These are phyloP conservation scores for Pythium insidiosum DNA, from an alignment of 352 stramenopile genomes.

Conservation along the genomic window DNA sequence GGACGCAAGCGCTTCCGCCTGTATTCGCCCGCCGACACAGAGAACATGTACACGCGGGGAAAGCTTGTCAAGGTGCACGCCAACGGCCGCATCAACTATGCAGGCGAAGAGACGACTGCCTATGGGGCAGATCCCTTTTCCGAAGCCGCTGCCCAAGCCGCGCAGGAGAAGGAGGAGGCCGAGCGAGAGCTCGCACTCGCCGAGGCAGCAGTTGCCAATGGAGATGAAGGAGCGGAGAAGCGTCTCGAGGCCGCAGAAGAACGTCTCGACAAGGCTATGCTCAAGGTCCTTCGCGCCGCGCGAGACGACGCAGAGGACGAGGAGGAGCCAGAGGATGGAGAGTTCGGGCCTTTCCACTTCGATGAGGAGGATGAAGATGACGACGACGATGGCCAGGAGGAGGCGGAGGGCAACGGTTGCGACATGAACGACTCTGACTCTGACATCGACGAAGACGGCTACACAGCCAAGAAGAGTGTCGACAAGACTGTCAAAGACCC, in stretches of 20 bases:
- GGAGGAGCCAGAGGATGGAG: slow-evolving; percentile 23
- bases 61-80: slow-evolving; percentile 79
- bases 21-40: slow-evolving; percentile 84
- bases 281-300: slow-evolving; percentile 65
- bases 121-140: slow-evolving; percentile 64
- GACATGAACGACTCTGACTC: no score
- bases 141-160: slow-evolving; percentile 43
- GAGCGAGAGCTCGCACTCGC: slow-evolving; percentile 51
- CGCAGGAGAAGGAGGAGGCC: slow-evolving; percentile 50
- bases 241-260: slow-evolving; percentile 51
- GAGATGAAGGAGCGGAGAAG: slow-evolving; percentile 31
- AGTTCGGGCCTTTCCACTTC: slow-evolving; percentile 44
- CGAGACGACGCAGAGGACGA: slow-evolving; percentile 26
- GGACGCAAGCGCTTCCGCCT: slow-evolving; percentile 94
- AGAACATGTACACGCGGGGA: slow-evolving; percentile 90
- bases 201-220: slow-evolving; percentile 40
- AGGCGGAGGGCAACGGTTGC: no score
- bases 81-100: slow-evolving; percentile 96
- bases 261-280: slow-evolving; percentile 60
- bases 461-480: slow-evolving; percentile 11
- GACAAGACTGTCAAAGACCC: slow-evolving; percentile 57
- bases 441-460: no score
- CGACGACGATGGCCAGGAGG: slow-evolving; percentile 26
- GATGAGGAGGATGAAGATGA: slow-evolving; percentile 56
- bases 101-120: slow-evolving; percentile 72